Conservation (phyloP, 768 basidiomycete genomes). For the Lactifluus rugatus region DNA sequence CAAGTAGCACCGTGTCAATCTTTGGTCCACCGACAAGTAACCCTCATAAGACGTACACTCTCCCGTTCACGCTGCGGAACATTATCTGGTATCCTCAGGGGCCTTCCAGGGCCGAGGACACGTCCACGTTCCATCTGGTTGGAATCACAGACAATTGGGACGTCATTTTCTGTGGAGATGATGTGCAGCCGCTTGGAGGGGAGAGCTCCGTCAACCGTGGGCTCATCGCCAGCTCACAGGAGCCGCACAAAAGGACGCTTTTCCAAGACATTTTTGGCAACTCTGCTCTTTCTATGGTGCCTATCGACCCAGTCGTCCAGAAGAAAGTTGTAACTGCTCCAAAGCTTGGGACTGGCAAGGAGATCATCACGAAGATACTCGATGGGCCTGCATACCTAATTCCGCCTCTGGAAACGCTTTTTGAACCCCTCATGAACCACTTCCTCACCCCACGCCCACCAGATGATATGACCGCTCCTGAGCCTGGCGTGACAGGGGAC, state of each 20-base stretch:
- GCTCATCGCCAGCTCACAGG: constrained; percentile 24
- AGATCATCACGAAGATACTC: constrained; percentile 41
- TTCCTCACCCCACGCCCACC: constrained; percentile 32
- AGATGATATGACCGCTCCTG: constrained; percentile 6
- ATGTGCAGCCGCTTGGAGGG: constrained; percentile 32
- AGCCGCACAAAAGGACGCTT: constrained; percentile 43
- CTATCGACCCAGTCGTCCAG: constrained; percentile 20
- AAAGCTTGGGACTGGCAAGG: constrained; percentile 31
- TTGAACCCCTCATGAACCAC: constrained; percentile 48
- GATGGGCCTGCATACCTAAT: constrained; percentile 66
- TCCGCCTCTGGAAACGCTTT: constrained; percentile 64
- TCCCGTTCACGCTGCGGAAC: constrained; percentile 60
- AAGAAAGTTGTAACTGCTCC: constrained; percentile 19
- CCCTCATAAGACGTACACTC: constrained; percentile 33
- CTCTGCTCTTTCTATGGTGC: constrained; percentile 45
- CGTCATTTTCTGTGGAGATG: constrained; percentile 61
- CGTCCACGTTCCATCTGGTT: constrained; percentile 44
- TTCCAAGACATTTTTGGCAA: constrained; percentile 90
- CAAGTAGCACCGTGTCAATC: constrained; percentile 30
- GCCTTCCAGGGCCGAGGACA: constrained; percentile 23
- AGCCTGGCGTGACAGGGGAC: constrained; percentile 22
- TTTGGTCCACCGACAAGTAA: constrained; percentile 38
- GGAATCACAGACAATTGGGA: constrained; percentile 62
- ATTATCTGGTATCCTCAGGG: constrained; percentile 32
- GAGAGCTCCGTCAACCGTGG: constrained; percentile 35